Conservation (phyloP, 2,329 filamentous ascomycete genomes). For the Aspergillus jensenii region DNA sequence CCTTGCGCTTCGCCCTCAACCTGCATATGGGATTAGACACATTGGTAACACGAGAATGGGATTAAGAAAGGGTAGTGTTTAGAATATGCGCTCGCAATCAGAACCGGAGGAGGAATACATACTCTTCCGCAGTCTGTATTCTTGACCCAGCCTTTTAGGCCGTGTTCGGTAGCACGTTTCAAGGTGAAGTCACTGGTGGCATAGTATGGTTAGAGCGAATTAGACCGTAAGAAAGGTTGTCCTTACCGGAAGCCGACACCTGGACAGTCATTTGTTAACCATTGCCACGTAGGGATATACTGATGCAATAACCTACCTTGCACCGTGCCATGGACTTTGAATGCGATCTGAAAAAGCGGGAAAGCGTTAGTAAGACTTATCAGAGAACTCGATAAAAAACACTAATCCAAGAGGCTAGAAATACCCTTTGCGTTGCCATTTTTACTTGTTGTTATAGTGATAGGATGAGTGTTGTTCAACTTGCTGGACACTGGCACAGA, state of each 20-base stretch:
- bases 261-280: conserved; percentile 11
- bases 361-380: conserved; percentile 2
- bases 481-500: background rate
- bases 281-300: background rate
- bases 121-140: conserved; percentile 50
- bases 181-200: conserved; percentile 44
- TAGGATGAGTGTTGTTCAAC: background rate
- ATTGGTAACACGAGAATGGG: no score
- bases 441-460: background rate
- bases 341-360: conserved; percentile 32
- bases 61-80: background rate
- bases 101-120: conserved; percentile 2
- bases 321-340: conserved; percentile 63
- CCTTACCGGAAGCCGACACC: conserved; percentile 36
- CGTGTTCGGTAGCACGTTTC: conserved; percentile 42
- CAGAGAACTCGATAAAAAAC: no score
- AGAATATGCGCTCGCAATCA: background rate
- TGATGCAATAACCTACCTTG: conserved; percentile 57
- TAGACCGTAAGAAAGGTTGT: background rate
- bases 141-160: conserved; percentile 49
- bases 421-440: conserved; percentile 24
- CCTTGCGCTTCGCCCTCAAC: conserved; percentile 91
- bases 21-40: conserved; percentile 45
- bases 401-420: background rate
- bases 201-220: background rate